phyloP scores from a whole-genome alignment of 2,329 filamentous ascomycete genomes.

The Scorias spongiosa region DNA sequence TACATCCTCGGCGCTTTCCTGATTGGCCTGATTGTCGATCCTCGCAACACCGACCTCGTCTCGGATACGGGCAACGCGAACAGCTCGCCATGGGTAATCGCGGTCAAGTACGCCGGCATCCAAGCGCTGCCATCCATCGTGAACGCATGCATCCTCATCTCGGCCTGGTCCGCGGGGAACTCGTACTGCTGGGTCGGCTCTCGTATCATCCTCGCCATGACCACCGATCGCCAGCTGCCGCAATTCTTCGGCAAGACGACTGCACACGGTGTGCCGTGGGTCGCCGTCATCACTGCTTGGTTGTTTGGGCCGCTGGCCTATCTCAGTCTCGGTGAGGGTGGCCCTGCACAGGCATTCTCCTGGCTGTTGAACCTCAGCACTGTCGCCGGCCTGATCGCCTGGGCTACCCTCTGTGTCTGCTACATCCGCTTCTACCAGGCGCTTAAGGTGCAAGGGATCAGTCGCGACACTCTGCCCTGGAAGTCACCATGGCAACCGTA shows the following conservation, averaged over 20 bases:
- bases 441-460: constrained; percentile 24
- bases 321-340: constrained; percentile 17
- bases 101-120: constrained; percentile 52
- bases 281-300: constrained; percentile 38
- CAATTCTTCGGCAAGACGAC: constrained; percentile 39
- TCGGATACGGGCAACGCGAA: constrained; percentile 25
- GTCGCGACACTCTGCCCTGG: constrained; percentile 18
- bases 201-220: constrained; percentile 44
- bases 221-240: constrained; percentile 44
- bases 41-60: constrained; percentile 34
- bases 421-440: constrained; percentile 33
- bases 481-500: constrained; percentile 5
- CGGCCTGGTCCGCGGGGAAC: constrained; percentile 54
- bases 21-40: constrained; percentile 45
- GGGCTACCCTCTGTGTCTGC: constrained; percentile 22
- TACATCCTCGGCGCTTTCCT: constrained; percentile 42
- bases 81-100: constrained; percentile 51
- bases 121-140: constrained; percentile 54
- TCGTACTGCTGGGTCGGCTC: constrained; percentile 37
- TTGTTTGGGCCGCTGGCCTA: constrained; percentile 23
- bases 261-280: constrained; percentile 40
- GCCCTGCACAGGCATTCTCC: constrained; percentile 9
- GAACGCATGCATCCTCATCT: constrained; percentile 62
- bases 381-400: constrained; percentile 11
- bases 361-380: constrained; percentile 12